A percentile compares a stretch with the other conserved stretches of the same genome.
These are phyloP conservation scores for Coprinopsis sp. DNA, from an alignment of 768 basidiomycete genomes.

Conservation along the genomic window DNA sequence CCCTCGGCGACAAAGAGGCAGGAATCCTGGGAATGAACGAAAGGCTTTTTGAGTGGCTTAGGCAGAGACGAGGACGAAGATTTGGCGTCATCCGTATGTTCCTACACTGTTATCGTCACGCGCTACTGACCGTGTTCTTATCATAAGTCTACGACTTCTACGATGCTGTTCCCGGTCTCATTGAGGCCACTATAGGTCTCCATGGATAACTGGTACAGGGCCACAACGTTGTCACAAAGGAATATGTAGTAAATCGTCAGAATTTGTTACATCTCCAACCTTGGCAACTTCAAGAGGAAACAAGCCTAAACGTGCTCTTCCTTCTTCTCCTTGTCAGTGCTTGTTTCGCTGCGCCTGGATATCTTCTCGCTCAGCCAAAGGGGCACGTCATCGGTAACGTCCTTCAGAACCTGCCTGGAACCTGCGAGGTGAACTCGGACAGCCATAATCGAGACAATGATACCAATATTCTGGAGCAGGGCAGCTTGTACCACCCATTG, in stretches of 20 bases:
- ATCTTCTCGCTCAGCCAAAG: conserved; percentile 2
- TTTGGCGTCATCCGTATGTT: conserved; percentile 45
- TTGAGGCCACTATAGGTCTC: conserved; percentile 42
- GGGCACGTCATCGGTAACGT: background rate
- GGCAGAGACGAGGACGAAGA: conserved; percentile 36
- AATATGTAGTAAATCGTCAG: too few relatives aligned
- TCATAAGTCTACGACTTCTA: conserved; percentile 45
- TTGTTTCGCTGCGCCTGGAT: background rate
- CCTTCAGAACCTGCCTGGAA: background rate
- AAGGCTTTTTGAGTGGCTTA: conserved; percentile 39
- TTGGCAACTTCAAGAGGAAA: background rate
- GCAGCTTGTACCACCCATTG: conserved; percentile 1
- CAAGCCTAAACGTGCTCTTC: background rate
- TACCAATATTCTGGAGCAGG: background rate
- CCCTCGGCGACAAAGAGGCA: conserved; percentile 32
- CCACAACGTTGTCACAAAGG: background rate
- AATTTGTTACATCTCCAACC: too few relatives aligned
- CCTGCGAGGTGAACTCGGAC: conserved; percentile 2
- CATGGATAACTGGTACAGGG: background rate
- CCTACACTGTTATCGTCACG: background rate
- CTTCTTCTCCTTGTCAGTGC: conserved; percentile 1
- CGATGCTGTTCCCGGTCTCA: conserved; percentile 39
- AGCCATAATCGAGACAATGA: background rate
- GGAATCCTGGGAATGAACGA: conserved; percentile 38
- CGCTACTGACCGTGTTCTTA: background rate